phyloP scores from a whole-genome alignment of 1,284 basidiomycete species.

The Microbotryum lychnidis-dioicae region DNA sequence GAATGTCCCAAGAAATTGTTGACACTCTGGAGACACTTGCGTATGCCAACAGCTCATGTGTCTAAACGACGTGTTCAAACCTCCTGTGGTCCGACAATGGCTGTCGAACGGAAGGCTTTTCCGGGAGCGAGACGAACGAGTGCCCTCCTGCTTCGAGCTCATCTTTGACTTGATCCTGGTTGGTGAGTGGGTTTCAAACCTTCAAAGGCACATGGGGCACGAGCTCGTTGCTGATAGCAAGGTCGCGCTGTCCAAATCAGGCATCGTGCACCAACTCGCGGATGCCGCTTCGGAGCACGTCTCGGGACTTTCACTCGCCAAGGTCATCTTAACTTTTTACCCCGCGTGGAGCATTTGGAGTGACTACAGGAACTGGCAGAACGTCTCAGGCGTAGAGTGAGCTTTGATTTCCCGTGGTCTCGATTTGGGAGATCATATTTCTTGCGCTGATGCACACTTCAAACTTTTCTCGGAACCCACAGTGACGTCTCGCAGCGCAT shows the following conservation, averaged over 20 bases:
- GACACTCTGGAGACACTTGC: too few relatives aligned
- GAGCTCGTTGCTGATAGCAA: too few relatives aligned
- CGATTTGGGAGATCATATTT: too few relatives aligned
- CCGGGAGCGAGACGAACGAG: conserved; percentile 36
- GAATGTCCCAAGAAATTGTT: too few relatives aligned
- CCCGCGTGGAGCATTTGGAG: neutral
- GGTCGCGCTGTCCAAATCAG: too few relatives aligned
- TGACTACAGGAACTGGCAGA: neutral
- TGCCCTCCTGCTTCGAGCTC: conserved; percentile 38
- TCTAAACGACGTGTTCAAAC: conserved; percentile 35
- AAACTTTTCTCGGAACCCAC: too few relatives aligned
- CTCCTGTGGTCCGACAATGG: conserved; percentile 39
- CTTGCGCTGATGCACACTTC: too few relatives aligned
- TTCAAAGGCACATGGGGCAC: neutral
- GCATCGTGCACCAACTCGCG: conserved; percentile 12
- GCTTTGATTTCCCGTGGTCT: too few relatives aligned
- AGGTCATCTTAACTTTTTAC: neutral
- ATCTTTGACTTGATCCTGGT: conserved; percentile 40
- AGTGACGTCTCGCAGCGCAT: conserved; percentile 1
- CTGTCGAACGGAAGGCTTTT: conserved; percentile 36
- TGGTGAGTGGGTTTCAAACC: neutral
- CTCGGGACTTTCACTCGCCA: neutral
- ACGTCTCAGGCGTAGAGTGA: neutral
- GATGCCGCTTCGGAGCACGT: conserved; percentile 7
- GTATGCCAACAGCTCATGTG: neutral